Base-by-base conservation (phyloP, 1,284 basidiomycete genomes). In the Malassezia psittaci region DNA sequence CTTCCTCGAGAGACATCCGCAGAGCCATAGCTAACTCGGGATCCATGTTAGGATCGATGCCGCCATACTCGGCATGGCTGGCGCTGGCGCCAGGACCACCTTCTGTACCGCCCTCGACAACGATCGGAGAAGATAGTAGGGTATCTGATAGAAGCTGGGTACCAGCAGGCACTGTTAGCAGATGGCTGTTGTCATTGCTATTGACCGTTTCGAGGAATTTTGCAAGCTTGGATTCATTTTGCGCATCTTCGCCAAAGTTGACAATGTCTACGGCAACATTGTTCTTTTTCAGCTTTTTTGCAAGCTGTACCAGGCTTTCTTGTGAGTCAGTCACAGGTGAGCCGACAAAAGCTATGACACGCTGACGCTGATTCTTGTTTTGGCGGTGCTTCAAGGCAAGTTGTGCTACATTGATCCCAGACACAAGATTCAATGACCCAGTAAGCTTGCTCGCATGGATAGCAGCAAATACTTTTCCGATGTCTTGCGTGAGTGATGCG, bases 281-380 rank as follows among this genome's bases (percentile, higher is more conserved):
- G 77, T 96, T 98, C 85, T 99, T 99, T 80, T 96, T 94, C 65
- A 99, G 80, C 76, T 90, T 93, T 80, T 93, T 96, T 19, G 90
- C 93, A 15, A 99, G 82, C 75, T 83, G 85, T 64, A 87, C 79
- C 21, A 74, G 59, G 13, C 61, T 60, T 5, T 65, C 68, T 19
- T 69, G 64, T 3, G 61, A 49, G 46, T 69, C 63, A 13, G 61
- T 39, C 2, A 74, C 60, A 0, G 94, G 94, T 6, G 88, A 91
- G 19, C 85, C 90, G 54, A 93, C 83, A 67, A 98, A 96, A 42
- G 89, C 86, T 67, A 98, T 83, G 65, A 96, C 87, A 40, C 93
- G 83, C 72, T 98, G 93, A 29, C 90, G 84, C 50, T 94, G 85
- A 71, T 90, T 94, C 82, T 98, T 98, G 81, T 98, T 96, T 77